Base-by-base conservation (phyloP, 805 yeast species). In the Diddensiella santjacobensis region DNA sequence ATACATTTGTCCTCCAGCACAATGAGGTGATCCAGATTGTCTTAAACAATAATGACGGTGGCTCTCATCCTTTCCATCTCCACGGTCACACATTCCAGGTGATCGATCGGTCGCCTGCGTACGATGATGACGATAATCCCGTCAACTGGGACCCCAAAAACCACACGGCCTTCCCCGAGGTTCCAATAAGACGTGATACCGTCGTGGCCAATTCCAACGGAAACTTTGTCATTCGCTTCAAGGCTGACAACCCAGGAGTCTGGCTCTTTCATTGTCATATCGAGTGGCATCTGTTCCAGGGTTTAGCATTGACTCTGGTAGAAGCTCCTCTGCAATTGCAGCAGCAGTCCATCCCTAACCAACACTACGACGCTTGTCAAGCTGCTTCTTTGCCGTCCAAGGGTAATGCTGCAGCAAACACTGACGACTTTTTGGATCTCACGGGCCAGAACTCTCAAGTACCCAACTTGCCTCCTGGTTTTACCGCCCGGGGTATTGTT, bases 261-360 rank as follows among this genome's bases (percentile, higher is more conserved):
- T 91, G 98, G 99, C 79, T 83, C 68, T 93, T 93, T 95, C 99
- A 91, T 72, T 91, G 99, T 71, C 99, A 91, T 67, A 85, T 93
- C 62, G 98, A 93, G 67, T 91, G 99, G 99, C 99, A 93, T 72
- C 78, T 91, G 74, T 77, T 82, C 62, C 98, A 93, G 73, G 99
- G 99, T 62, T 77, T 91, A 60, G 95, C 95, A 10, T 59, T 89
- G 48, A 73, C 75, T 8, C 71, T 93, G 39, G 71, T 91, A 47
- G 99, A 91, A 71, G 96, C 88, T 48, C 99, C 99, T 23, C 57
- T 66, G 8, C 74, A 75, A 48, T 73, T 91, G 43, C 67, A 66
- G 17, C 58, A 69, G 47, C 86, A 85, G 68, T 73, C 73, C 45
- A 63, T 90, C 44, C 75, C 90, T 31, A 81, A 79, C 2, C 74